Percentiles rank a stretch among this genome's conserved stretches.
Conservation (phyloP, 768 basidiomycete species). For the Lactarius deliciosus region DNA sequence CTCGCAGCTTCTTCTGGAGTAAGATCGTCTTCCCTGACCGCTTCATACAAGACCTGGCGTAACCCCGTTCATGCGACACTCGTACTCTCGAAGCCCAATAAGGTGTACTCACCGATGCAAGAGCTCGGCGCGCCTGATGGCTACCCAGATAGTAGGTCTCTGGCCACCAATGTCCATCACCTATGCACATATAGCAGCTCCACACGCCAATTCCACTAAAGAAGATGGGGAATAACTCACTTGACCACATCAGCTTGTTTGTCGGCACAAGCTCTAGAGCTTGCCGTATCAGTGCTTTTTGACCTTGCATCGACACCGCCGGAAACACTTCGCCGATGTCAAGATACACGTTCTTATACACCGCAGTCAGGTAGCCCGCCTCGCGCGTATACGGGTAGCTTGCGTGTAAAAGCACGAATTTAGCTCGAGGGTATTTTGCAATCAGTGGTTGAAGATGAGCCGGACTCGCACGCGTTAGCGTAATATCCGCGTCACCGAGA, state of each 20-base stretch:
- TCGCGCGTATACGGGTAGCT: slow-evolving; percentile 80
- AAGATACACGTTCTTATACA: slow-evolving; percentile 72
- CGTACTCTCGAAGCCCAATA: neutral
- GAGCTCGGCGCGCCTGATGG: slow-evolving; percentile 58
- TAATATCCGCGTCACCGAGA: slow-evolving; percentile 73
- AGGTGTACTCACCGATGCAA: slow-evolving; percentile 50
- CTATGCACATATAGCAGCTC: slow-evolving; percentile 34
- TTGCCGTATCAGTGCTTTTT: slow-evolving; percentile 57
- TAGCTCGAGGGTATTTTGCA: slow-evolving; percentile 56
- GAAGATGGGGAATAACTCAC: slow-evolving; percentile 40
- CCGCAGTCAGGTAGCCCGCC: slow-evolving; percentile 71
- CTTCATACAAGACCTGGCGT: slow-evolving; percentile 55
- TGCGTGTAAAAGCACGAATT: slow-evolving; percentile 69
- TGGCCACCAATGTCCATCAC: slow-evolving; percentile 75
- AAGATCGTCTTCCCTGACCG: slow-evolving; percentile 49
- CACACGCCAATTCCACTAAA: neutral
- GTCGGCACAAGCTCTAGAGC: slow-evolving; percentile 71
- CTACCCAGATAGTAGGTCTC: slow-evolving; percentile 72
- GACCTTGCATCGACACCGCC: slow-evolving; percentile 60
- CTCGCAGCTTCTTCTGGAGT: slow-evolving; percentile 52
- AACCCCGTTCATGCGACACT: neutral
- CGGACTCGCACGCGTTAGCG: slow-evolving; percentile 56
- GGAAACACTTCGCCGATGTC: slow-evolving; percentile 84
- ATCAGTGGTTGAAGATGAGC: slow-evolving; percentile 68
- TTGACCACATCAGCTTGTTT: slow-evolving; percentile 81